phyloP scores from a whole-genome alignment of 257 asterid genomes.

The Orobanche coerulescens region DNA sequence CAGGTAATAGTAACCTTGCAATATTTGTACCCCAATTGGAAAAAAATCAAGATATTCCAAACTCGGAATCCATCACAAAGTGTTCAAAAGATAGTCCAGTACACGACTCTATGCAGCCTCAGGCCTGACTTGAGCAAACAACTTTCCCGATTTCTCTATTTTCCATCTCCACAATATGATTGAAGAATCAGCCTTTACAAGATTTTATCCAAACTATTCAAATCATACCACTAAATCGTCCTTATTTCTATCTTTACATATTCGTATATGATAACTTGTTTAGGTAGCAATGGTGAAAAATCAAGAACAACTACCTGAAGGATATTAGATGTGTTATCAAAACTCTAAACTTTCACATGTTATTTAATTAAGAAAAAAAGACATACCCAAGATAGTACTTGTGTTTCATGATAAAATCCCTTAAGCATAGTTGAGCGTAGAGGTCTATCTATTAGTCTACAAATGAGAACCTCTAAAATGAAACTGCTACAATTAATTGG shows the following conservation, averaged over 20 bases:
- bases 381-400: constrained; percentile 89
- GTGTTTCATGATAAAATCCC: constrained; percentile 93
- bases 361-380: not conserved
- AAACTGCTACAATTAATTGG: constrained; percentile 22
- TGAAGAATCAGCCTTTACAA: constrained; percentile 4
- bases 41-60: not conserved
- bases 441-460: constrained; percentile 96
- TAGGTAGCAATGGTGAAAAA: not conserved
- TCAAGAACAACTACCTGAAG: constrained; percentile 9
- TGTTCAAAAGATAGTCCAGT: not conserved
- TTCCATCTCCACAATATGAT: constrained; percentile 15
- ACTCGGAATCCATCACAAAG: constrained; percentile 5
- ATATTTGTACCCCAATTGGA: constrained; percentile 15
- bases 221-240: not conserved
- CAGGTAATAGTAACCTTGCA: constrained; percentile 13
- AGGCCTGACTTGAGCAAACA: constrained; percentile 8
- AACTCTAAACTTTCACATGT: constrained; percentile 17
- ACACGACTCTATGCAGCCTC: not conserved
- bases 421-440: constrained; percentile 90
- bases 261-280: constrained; percentile 4
- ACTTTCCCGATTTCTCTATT: not conserved
- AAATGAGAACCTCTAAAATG: constrained; percentile 81
- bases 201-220: constrained; percentile 6
- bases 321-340: not conserved
- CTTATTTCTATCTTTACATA: constrained; percentile 1